Base-by-base conservation (phyloP, 2,329 filamentous ascomycete species). In the Fusarium albidum region DNA sequence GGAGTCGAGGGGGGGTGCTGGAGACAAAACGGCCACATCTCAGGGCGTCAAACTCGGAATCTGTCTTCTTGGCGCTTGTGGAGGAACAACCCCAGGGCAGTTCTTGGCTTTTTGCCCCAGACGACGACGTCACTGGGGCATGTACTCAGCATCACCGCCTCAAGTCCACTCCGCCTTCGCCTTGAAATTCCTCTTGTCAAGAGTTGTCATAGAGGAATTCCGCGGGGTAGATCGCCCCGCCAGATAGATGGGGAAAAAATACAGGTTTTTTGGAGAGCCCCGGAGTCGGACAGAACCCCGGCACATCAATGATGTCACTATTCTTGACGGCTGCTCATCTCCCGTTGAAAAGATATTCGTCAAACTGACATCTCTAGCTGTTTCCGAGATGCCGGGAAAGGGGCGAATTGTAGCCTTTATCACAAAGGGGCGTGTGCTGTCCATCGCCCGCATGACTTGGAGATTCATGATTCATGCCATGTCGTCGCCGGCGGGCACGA, bases 341-440 rank as follows among this genome's bases (percentile, higher is more conserved):
- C 46, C 46, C 46, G 21, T 21, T 21, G 5, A 21, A 21, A 7
- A 21, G 7, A 21, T 21, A 5, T 21, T 38, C 14, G 14, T 10
- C 33, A 6, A 25, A 28, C 13, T 42, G 42, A 55, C 53, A 61
- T 58, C 54, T 48, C n/a, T 18, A 48, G 15, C 41, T 51, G 35
- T 57, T 46, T 48, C 56, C 58, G 55, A 55, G 59, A 61, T 62
- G 43, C 61, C 38, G 58, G 58, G 32, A 28, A 59, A 18, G 40
- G 17, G 26, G 48, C 8, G 33, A 13, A 28, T 15, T 15, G 26
- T 14, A 6, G 27, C 25, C n/a, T 29, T 15, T 17, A 18, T 12
- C 18, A 32, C 9, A 25, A 14, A 25, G 28, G 28, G 35, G 46
- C 29, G 37, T 42, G 37, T 49, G 10, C 13, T 32, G 33, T 48